Percentiles rank a stretch among this genome's conserved stretches.
Evolutionary conservation across 345 rosid species (phyloP).

Genomic region (Abelmoschus esculentus): DNA sequence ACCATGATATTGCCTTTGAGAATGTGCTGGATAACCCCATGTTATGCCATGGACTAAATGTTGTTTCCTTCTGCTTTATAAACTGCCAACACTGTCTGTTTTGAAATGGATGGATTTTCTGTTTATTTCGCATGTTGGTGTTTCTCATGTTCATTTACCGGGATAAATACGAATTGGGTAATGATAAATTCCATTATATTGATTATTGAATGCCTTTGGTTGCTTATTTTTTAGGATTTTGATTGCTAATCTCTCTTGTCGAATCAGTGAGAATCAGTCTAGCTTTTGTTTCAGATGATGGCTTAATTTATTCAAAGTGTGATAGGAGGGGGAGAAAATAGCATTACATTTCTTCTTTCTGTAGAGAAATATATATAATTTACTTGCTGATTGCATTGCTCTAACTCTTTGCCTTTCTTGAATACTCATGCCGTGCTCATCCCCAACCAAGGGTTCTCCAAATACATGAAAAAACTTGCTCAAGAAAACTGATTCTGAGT

Average conservation of each 20-base stretch:
- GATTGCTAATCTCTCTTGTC: neutral
- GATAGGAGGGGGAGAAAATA: neutral
- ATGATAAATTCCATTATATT: neutral
- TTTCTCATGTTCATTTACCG: neutral
- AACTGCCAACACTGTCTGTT: neutral
- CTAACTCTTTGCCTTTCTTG: neutral
- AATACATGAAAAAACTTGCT: neutral
- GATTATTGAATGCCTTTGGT: neutral
- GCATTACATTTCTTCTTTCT: neutral
- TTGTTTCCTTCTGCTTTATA: conserved; percentile 9
- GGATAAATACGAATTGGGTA: neutral
- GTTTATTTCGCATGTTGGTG: neutral
- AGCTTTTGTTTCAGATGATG: neutral
- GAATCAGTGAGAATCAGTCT: neutral
- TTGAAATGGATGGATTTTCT: conserved; percentile 1
- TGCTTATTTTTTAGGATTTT: neutral
- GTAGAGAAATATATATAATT: neutral
- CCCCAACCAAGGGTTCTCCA: neutral
- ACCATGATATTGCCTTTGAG: conserved; percentile 3
- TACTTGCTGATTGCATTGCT: neutral
- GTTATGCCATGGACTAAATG: conserved; percentile 6
- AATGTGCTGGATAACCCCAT: conserved; percentile 9
- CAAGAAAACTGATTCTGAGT: no score
- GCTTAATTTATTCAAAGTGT: neutral
- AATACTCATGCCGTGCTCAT: neutral